A percentile compares a stretch with the other conserved stretches of the same genome.
phyloP scores from a whole-genome alignment of 2,329 filamentous ascomycete species.

The Trichothecium sympodiale region DNA sequence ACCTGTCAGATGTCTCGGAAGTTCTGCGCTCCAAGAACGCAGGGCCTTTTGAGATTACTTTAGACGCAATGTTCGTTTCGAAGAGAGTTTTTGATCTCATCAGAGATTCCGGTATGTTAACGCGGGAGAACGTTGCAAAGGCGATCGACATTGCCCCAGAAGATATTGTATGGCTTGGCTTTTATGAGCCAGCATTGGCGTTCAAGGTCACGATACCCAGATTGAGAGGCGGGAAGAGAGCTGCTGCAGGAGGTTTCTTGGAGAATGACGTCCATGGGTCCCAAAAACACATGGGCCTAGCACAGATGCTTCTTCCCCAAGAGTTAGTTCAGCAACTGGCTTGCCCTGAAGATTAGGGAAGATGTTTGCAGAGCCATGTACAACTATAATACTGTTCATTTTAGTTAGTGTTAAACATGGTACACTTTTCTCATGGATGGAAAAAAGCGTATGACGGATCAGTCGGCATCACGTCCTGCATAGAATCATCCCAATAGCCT shows the following conservation, averaged over 20 bases:
- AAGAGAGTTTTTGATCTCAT: conserved; percentile 20
- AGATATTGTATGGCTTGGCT: conserved; percentile 23
- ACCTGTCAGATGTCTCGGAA: conserved; percentile 20
- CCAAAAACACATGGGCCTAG: conserved; percentile 15
- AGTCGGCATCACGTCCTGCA: background rate
- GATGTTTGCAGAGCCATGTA: background rate
- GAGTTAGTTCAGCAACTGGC: background rate
- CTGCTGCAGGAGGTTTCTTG: conserved; percentile 16
- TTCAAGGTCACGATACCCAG: conserved; percentile 32
- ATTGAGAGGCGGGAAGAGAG: conserved; percentile 6
- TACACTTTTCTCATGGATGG: background rate
- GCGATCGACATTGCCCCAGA: background rate
- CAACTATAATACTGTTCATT: background rate
- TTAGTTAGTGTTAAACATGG: too few relatives aligned
- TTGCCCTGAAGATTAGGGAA: background rate
- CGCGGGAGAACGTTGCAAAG: conserved; percentile 3
- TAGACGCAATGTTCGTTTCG: conserved; percentile 35
- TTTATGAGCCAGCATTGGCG: conserved; percentile 32
- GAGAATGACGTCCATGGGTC: conserved; percentile 19
- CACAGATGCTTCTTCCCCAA: background rate
- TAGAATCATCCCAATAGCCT: conserved; percentile 13
- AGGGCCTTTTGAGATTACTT: conserved; percentile 36
- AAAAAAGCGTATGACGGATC: too few relatives aligned
- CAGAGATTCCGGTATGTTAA: conserved; percentile 21
- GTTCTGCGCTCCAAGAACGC: conserved; percentile 36